Base-by-base conservation (phyloP, 495 filamentous ascomycete species). In the Bombardia bombarda region DNA sequence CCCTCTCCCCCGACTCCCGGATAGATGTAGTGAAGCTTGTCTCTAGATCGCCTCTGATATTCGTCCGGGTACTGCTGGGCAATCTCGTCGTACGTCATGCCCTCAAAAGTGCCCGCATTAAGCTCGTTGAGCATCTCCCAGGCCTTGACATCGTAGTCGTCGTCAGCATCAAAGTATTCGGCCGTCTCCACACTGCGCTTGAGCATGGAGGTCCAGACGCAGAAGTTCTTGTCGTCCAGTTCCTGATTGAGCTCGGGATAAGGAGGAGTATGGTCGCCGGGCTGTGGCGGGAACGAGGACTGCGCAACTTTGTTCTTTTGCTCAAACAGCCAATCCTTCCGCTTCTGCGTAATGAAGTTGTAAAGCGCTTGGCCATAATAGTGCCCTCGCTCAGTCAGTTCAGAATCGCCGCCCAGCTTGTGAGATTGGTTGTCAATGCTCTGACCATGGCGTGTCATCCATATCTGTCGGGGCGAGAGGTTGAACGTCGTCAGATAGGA, bases 41-140 rank as follows among this genome's bases (percentile, higher is more conserved):
- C 83, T 44, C 63, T 64, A 45, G 77, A 74, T 12, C 90, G 84
- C 38, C 79, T 73, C 18, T 67, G 69, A 54, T 82, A 98, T 55
- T 98, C 87, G 20, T 87, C 82, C 0, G 79, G 80, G 52, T 81
- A 82, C 42, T 78, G 70, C 7, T 72, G 60, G 49, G 77, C 79
- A 46, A 98, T 96, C 51, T 95, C 86, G 3, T 84, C 78, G 56
- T 98, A 98, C 2, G 90, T 96, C 72, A 95, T 73, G 24, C 92
- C 90, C 62, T 98, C 92, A 70, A 95, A 92, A 30, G 72, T 74
- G 13, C 92, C 92, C 1, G 90, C 84, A 55, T 95, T 86, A 30
- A 98, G 81, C 58, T 98, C 92, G 53, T 98, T 93, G 13, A 98
- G 78, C 88, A 96, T 95, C 52, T 86, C 86, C 87, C 94, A 95